Conservation (phyloP, 2,329 filamentous ascomycete genomes). For the Trichoderma sp. region DNA sequence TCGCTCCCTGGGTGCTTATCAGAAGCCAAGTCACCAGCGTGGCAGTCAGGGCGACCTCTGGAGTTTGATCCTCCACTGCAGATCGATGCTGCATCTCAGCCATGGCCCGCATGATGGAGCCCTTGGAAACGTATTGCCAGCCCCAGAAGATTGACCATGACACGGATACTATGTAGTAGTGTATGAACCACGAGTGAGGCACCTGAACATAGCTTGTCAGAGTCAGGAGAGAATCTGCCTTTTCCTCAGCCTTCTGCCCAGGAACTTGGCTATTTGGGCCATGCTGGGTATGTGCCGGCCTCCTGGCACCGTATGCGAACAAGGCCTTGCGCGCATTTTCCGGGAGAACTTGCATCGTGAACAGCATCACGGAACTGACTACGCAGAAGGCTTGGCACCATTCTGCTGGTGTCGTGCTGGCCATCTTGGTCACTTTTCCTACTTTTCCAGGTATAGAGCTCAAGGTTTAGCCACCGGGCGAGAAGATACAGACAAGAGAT, state of each 20-base stretch:
- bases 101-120: constrained; percentile 56
- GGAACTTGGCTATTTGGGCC: constrained; percentile 21
- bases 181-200: constrained; percentile 85
- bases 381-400: constrained; percentile 55
- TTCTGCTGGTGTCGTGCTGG: constrained; percentile 35
- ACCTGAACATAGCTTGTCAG: constrained; percentile 56
- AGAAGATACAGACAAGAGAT: neutral
- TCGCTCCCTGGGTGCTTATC: constrained; percentile 73
- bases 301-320: constrained; percentile 57
- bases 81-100: constrained; percentile 43
- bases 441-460: neutral
- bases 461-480: neutral
- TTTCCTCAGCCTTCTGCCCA: constrained; percentile 31
- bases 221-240: constrained; percentile 34
- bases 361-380: constrained; percentile 44
- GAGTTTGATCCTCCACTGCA: constrained; percentile 11
- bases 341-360: constrained; percentile 51
- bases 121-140: constrained; percentile 61
- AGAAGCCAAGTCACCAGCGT: constrained; percentile 70
- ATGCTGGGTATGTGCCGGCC: constrained; percentile 31
- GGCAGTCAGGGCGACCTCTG: constrained; percentile 61
- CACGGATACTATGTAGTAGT: constrained; percentile 81
- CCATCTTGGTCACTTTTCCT: neutral
- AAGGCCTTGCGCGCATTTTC: constrained; percentile 49
- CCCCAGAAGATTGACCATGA: constrained; percentile 75